Conservation (phyloP, 192 early-diverging fungal genomes). For the Entomortierella beljakovae region DNA sequence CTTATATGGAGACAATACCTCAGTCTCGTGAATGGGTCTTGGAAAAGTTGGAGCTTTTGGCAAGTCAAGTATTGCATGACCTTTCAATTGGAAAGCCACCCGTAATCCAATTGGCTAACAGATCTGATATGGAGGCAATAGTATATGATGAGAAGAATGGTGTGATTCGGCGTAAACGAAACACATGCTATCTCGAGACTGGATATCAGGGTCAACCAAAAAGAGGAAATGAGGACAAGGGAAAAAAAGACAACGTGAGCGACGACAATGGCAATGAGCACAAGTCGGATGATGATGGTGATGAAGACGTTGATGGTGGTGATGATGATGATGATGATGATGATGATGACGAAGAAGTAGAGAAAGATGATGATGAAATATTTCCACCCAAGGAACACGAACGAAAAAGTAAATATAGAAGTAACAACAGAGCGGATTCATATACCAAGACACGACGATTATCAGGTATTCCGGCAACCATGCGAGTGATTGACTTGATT, state of each 20-base stretch:
- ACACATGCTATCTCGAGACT: background rate
- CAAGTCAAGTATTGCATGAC: constrained; percentile 7
- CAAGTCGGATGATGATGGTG: too few relatives aligned
- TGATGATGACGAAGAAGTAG: too few relatives aligned
- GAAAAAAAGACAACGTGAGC: background rate
- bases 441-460: background rate
- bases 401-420: too few relatives aligned
- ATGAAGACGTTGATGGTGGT: background rate
- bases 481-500: constrained; percentile 15
- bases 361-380: too few relatives aligned
- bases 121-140: background rate
- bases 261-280: too few relatives aligned
- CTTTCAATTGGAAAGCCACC: constrained; percentile 6
- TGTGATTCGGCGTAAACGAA: constrained; percentile 17
- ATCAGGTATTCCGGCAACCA: background rate
- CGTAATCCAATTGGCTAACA: background rate
- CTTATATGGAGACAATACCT: constrained; percentile 14
- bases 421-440: too few relatives aligned
- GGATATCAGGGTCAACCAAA: too few relatives aligned
- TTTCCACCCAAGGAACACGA: too few relatives aligned
- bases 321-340: background rate
- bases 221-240: too few relatives aligned
- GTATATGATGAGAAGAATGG: constrained; percentile 23
- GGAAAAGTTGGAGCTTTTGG: constrained; percentile 18
- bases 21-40: constrained; percentile 23